Percentiles rank a stretch among this genome's conserved stretches.
Conservation (phyloP, 805 yeast genomes). For the Kluyveromyces lactis region DNA sequence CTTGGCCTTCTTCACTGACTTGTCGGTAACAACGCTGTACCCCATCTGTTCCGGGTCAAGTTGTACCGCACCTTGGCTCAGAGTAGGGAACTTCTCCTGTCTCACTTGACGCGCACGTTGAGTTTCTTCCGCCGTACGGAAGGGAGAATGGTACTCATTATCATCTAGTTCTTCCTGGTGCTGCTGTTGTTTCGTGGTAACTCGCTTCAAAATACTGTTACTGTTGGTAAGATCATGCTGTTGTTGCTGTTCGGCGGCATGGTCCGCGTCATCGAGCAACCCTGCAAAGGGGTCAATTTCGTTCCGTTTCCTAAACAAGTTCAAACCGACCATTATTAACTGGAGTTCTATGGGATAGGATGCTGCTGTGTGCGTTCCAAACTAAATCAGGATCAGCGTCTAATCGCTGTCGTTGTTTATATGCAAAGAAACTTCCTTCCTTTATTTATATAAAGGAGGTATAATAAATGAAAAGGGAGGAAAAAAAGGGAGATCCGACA, state of each 20-base stretch:
- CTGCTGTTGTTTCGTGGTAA: conserved; percentile 5
- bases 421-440: too few species aligned
- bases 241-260: conserved; percentile 1
- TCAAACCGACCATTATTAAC: conserved; percentile 1
- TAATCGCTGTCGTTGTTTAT: too few species aligned
- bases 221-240: too few species aligned
- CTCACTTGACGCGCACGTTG: conserved; percentile 12
- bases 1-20: conserved; percentile 18
- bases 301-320: conserved; percentile 5
- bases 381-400: too few species aligned
- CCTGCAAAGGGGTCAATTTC: conserved; percentile 12
- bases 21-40: conserved; percentile 14
- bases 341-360: too few species aligned
- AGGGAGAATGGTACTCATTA: conserved; percentile 15
- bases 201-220: conserved; percentile 8
- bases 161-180: conserved; percentile 1
- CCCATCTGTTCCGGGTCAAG: conserved; percentile 19
- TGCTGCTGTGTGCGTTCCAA: too few species aligned
- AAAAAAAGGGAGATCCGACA: too few species aligned
- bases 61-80: conserved; percentile 20
- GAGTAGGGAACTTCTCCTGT: conserved; percentile 21
- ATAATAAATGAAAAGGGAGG: too few species aligned
- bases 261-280: conserved; percentile 5
- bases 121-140: conserved; percentile 11
- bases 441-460: too few species aligned